Percentiles rank a stretch among this genome's conserved stretches.
These are phyloP conservation scores for Xylaria hypoxylon DNA, from an alignment of 2,329 filamentous ascomycete genomes.

Conservation along the genomic window DNA sequence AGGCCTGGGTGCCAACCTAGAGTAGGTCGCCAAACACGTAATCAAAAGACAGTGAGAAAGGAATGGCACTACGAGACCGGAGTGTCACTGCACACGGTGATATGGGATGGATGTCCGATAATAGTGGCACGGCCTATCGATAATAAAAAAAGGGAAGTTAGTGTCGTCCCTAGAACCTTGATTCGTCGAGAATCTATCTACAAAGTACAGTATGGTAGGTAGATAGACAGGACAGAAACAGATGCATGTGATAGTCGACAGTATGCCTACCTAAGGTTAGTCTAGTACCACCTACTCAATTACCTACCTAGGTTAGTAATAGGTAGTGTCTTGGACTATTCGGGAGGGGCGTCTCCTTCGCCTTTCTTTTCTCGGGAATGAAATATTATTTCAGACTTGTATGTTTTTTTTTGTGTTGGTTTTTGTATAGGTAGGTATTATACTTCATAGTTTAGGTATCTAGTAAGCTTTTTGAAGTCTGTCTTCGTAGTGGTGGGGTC, in stretches of 20 bases:
- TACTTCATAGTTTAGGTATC: too few species aligned
- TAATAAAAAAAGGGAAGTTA: not conserved
- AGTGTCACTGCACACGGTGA: slow-evolving; percentile 9
- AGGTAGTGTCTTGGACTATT: too few species aligned
- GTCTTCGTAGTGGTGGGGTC: too few species aligned
- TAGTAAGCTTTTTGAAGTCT: too few species aligned
- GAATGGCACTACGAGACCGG: not conserved
- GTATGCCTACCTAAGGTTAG: slow-evolving; percentile 2
- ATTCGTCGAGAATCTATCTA: slow-evolving; percentile 2
- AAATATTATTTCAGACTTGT: too few species aligned
- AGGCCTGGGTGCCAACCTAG: slow-evolving; percentile 31
- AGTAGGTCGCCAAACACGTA: slow-evolving; percentile 12
- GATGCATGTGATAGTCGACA: slow-evolving; percentile 12
- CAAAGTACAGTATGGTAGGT: not conserved
- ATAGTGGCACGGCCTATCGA: slow-evolving; percentile 21
- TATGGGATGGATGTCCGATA: slow-evolving; percentile 26
- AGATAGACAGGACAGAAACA: not conserved
- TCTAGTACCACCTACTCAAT: not conserved
- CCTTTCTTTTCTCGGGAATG: too few species aligned
- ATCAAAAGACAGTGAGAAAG: slow-evolving; percentile 11
- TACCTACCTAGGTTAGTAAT: not conserved
- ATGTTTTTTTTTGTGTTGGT: too few species aligned
- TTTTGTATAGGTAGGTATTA: too few species aligned
- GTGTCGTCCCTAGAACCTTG: slow-evolving; percentile 4
- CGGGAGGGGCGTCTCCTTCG: too few species aligned